A percentile compares a stretch with the other conserved stretches of the same genome.
These are phyloP conservation scores for Aspergillus proliferans DNA, from an alignment of 2,329 filamentous ascomycete genomes.

Conservation along the genomic window DNA sequence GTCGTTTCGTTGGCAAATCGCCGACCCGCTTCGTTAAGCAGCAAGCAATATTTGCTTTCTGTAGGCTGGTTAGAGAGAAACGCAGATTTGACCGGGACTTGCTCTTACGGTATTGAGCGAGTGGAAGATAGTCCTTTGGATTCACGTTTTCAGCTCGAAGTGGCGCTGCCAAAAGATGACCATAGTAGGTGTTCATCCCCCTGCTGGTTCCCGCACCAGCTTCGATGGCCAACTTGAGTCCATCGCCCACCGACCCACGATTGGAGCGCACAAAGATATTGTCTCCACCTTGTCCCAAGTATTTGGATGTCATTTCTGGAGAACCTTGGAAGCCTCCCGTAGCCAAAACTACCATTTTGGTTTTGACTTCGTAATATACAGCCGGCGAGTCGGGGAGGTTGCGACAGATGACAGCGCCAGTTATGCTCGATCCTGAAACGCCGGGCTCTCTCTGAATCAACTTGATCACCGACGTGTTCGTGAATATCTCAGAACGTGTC, in stretches of 20 bases:
- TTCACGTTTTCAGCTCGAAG: conserved; percentile 15
- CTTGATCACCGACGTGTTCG: conserved; percentile 15
- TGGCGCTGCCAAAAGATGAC: conserved; percentile 21
- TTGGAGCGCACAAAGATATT: conserved; percentile 24
- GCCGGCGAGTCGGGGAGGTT: not conserved
- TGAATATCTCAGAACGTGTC: conserved; percentile 13
- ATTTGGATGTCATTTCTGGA: conserved; percentile 12
- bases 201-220: conserved; percentile 20
- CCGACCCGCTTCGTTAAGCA: conserved; percentile 16
- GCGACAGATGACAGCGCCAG: conserved; percentile 17
- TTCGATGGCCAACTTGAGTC: conserved; percentile 15
- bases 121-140: conserved; percentile 17
- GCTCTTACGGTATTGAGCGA: conserved; percentile 24
- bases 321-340: conserved; percentile 22
- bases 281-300: conserved; percentile 18
- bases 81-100: too few species aligned
- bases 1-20: conserved; percentile 20
- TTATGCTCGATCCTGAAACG: conserved; percentile 16
- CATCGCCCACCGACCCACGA: conserved; percentile 20
- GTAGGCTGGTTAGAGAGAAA: too few species aligned
- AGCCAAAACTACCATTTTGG: conserved; percentile 16
- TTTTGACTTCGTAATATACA: conserved; percentile 11
- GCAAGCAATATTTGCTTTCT: conserved; percentile 22
- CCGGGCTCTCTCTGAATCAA: conserved; percentile 15
- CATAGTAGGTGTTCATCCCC: conserved; percentile 23